These are phyloP conservation scores for Nakataea oryzae DNA, from an alignment of 2,329 filamentous ascomycete genomes.

Conservation along the genomic window DNA sequence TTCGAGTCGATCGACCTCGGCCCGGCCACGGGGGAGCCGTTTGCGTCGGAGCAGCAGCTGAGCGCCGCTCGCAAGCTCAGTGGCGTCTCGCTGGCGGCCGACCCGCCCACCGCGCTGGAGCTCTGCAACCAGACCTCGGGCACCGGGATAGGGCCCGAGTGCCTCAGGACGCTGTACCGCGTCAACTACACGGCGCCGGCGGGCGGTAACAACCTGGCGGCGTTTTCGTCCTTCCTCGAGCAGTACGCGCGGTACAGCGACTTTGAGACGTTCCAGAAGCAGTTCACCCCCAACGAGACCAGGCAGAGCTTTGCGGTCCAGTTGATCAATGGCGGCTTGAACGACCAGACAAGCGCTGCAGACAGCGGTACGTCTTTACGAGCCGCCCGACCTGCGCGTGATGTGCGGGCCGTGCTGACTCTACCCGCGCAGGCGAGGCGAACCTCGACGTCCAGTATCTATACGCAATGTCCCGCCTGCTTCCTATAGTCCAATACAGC, in stretches of 20 bases:
- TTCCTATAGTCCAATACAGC: slow-evolving; percentile 46
- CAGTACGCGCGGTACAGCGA: slow-evolving; percentile 39
- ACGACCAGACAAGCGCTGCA: slow-evolving; percentile 29
- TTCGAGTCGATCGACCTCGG: slow-evolving; percentile 22
- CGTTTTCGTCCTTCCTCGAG: slow-evolving; percentile 31
- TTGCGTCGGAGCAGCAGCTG: neutral
- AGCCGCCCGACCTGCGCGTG: neutral
- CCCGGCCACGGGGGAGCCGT: slow-evolving; percentile 7
- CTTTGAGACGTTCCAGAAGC: slow-evolving; percentile 34
- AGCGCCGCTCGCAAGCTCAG: slow-evolving; percentile 4
- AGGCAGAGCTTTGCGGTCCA: slow-evolving; percentile 44
- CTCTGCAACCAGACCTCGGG: slow-evolving; percentile 24
- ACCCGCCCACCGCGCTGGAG: slow-evolving; percentile 12
- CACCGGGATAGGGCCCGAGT: slow-evolving; percentile 31
- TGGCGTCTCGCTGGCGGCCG: slow-evolving; percentile 5
- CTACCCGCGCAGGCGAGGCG: slow-evolving; percentile 33
- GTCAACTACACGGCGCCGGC: slow-evolving; percentile 24
- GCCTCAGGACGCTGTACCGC: slow-evolving; percentile 37
- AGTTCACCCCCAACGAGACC: slow-evolving; percentile 39
- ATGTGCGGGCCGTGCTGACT: neutral
- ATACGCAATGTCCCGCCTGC: slow-evolving; percentile 40
- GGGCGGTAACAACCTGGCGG: slow-evolving; percentile 19
- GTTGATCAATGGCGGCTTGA: slow-evolving; percentile 43
- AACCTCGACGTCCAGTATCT: slow-evolving; percentile 56
- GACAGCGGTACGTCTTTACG: slow-evolving; percentile 18